Evolutionary conservation across 345 rosid genomes (phyloP).

Genomic region (Crucihimalaya himalaica): DNA sequence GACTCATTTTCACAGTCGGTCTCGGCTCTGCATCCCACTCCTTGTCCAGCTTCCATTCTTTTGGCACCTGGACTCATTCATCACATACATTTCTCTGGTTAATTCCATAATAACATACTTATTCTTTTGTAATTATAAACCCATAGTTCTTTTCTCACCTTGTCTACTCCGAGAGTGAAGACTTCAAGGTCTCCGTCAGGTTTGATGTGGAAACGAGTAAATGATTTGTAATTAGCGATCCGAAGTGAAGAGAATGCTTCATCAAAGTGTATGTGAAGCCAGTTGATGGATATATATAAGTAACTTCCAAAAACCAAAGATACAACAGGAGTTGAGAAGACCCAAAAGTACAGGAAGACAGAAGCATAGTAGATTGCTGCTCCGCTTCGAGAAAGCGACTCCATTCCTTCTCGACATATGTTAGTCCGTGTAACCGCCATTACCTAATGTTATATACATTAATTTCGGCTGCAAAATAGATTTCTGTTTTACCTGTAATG

Average conservation of each 20-base stretch:
- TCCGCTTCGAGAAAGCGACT: conserved; percentile 73
- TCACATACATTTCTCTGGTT: background rate
- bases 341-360: conserved; percentile 94
- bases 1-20: conserved; percentile 56
- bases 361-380: conserved; percentile 83
- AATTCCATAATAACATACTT: conserved; percentile 9
- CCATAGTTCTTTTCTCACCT: conserved; percentile 47
- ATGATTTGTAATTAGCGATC: conserved; percentile 91
- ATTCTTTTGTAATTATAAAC: background rate
- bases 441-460: conserved; percentile 47
- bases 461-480: background rate
- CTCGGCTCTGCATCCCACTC: conserved; percentile 69
- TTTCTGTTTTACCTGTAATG: background rate
- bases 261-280: conserved; percentile 93
- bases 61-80: conserved; percentile 60
- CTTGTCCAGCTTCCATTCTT: conserved; percentile 82
- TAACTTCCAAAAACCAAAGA: conserved; percentile 93
- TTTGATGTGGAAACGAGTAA: conserved; percentile 80
- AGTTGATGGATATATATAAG: conserved; percentile 84
- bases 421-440: conserved; percentile 90
- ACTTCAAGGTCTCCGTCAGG: conserved; percentile 81
- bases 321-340: conserved; percentile 91
- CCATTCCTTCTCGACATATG: conserved; percentile 73
- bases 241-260: conserved; percentile 98
- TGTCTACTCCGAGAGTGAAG: conserved; percentile 89